A percentile compares a stretch with the other conserved stretches of the same genome.
Conservation (phyloP, 2,329 filamentous ascomycete species). For the Onygena corvina region DNA sequence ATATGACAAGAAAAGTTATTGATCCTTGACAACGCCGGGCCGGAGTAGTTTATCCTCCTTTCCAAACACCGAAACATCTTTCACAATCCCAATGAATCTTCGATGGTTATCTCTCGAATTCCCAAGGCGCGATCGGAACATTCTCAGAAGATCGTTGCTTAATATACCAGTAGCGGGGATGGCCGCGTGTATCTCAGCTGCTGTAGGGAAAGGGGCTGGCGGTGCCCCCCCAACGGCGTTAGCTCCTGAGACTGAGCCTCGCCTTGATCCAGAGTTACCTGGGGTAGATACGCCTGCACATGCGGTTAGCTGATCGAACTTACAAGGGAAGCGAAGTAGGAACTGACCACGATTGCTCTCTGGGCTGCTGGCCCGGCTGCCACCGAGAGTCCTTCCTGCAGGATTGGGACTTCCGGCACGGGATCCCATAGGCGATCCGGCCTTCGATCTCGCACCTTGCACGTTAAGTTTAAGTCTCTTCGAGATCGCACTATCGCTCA, state of each 20-base stretch:
- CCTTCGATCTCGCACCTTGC: constrained; percentile 27
- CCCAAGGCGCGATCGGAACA: constrained; percentile 34
- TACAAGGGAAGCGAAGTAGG: neutral
- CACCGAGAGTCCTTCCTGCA: constrained; percentile 20
- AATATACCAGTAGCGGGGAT: constrained; percentile 37
- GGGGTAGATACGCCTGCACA: constrained; percentile 9
- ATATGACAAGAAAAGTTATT: neutral
- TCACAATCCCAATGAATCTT: constrained; percentile 35
- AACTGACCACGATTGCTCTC: constrained; percentile 19
- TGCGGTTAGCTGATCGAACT: neutral
- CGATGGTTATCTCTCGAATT: constrained; percentile 33
- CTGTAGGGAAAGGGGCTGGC: constrained; percentile 29
- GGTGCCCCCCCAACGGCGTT: neutral
- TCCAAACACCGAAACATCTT: constrained; percentile 33
- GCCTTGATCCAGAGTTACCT: neutral
- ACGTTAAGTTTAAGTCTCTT: constrained; percentile 41
- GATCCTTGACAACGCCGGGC: constrained; percentile 25
- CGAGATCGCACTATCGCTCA: constrained; percentile 34
- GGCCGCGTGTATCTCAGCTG: constrained; percentile 36
- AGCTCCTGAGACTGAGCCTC: constrained; percentile 4
- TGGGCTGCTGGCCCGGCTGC: constrained; percentile 33
- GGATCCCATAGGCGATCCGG: constrained; percentile 38
- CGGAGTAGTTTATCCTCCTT: constrained; percentile 34
- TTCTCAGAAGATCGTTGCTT: constrained; percentile 33
- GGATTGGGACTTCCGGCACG: constrained; percentile 37